These are phyloP conservation scores for Paramarasmius palmivorus DNA, from an alignment of 1,284 basidiomycete species.

Conservation along the genomic window DNA sequence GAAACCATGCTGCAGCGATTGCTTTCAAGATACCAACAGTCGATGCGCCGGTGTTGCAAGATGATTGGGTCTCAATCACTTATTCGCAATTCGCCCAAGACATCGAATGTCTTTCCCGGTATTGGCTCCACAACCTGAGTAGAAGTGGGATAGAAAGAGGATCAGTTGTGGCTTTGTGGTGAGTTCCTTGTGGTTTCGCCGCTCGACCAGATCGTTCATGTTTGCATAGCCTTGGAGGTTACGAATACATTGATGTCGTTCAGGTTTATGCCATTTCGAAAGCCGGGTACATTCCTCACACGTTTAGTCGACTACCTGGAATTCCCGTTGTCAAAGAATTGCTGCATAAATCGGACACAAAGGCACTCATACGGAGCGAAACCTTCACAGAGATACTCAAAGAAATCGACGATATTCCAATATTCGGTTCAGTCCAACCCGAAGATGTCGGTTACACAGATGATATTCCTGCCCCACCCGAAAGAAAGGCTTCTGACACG, in stretches of 20 bases:
- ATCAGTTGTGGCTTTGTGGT: slow-evolving; percentile 68
- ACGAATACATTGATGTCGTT: slow-evolving; percentile 59
- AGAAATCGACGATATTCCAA: slow-evolving; percentile 24
- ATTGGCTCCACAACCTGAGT: slow-evolving; percentile 47
- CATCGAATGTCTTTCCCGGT: slow-evolving; percentile 53
- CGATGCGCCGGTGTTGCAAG: background rate
- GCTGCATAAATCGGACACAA: slow-evolving; percentile 46
- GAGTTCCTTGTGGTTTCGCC: slow-evolving; percentile 18
- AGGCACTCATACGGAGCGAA: slow-evolving; percentile 50
- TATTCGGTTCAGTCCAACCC: background rate
- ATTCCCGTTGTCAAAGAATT: slow-evolving; percentile 59
- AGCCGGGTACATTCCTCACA: slow-evolving; percentile 65
- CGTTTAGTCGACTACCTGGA: slow-evolving; percentile 62
- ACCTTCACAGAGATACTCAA: slow-evolving; percentile 22
- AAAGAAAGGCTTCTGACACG: slow-evolving; percentile 35
- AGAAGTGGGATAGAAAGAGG: slow-evolving; percentile 39
- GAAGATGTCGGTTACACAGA: no score
- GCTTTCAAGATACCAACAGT: slow-evolving; percentile 9
- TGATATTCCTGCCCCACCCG: slow-evolving; percentile 39
- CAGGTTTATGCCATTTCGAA: slow-evolving; percentile 64
- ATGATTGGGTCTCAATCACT: slow-evolving; percentile 46
- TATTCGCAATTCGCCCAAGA: slow-evolving; percentile 55
- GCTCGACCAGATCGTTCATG: slow-evolving; percentile 3
- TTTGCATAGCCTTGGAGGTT: slow-evolving; percentile 59
- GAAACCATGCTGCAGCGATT: background rate